A percentile compares a stretch with the other conserved stretches of the same genome.
These are phyloP conservation scores for Candida ponderosae DNA, from an alignment of 805 yeast species.

Conservation along the genomic window DNA sequence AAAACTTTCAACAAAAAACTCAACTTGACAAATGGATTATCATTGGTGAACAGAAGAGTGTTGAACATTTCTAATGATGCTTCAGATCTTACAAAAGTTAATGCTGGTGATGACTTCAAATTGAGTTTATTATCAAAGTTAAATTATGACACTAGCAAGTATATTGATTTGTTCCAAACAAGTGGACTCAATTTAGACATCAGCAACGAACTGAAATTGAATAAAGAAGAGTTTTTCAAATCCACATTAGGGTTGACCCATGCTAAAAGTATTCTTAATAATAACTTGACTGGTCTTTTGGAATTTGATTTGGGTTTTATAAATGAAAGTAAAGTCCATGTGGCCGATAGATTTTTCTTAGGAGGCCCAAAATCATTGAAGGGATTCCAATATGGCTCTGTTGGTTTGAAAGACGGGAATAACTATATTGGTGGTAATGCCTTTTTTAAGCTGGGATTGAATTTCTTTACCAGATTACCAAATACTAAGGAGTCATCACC, in stretches of 20 bases:
- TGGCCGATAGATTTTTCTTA: conserved; percentile 64
- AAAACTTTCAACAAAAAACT: conserved; percentile 21
- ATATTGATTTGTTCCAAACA: conserved; percentile 33
- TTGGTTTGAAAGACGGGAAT: conserved; percentile 40
- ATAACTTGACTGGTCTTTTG: conserved; percentile 39
- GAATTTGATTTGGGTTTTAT: conserved; percentile 45
- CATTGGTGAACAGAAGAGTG: conserved; percentile 49
- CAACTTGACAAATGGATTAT: conserved; percentile 44
- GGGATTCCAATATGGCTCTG: conserved; percentile 55
- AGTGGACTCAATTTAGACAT: conserved; percentile 34
- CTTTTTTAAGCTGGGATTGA: conserved; percentile 39
- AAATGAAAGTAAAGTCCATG: conserved; percentile 36
- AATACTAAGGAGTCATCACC: conserved; percentile 34
- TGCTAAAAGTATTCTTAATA: conserved; percentile 18
- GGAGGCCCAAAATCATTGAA: conserved; percentile 59
- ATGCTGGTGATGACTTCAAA: conserved; percentile 52
- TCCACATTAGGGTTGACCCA: background rate
- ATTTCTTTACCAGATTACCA: conserved; percentile 49
- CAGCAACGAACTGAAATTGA: conserved; percentile 31
- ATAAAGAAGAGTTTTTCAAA: conserved; percentile 23
- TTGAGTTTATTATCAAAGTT: conserved; percentile 35
- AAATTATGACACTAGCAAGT: conserved; percentile 35
- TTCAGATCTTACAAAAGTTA: conserved; percentile 43
- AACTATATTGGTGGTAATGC: conserved; percentile 53
- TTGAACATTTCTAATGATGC: conserved; percentile 47